Conservation (phyloP, 495 filamentous ascomycete genomes). For the Lasiosphaeria miniovina region DNA sequence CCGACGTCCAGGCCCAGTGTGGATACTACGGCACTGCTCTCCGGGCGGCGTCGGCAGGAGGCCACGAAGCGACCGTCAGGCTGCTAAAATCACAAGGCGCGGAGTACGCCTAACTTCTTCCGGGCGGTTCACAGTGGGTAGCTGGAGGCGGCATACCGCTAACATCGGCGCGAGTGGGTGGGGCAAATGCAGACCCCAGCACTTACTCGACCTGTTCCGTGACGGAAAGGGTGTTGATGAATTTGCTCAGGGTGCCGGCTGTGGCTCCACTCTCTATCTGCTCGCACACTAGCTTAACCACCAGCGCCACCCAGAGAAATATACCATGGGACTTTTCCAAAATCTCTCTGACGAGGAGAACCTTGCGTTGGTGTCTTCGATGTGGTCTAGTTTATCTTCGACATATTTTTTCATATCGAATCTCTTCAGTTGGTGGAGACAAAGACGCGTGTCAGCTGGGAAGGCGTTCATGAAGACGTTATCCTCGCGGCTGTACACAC, state of each 20-base stretch:
- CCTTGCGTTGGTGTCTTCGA: conserved; percentile 14
- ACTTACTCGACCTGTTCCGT: too few relatives aligned
- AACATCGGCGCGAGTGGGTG: too few relatives aligned
- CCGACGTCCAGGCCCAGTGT: too few relatives aligned
- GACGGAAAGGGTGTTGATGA: conserved; percentile 1
- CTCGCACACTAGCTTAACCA: conserved; percentile 8
- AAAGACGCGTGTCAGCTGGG: conserved; percentile 7
- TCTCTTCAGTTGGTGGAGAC: conserved; percentile 17
- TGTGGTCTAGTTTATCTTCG: conserved; percentile 23
- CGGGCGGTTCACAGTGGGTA: too few relatives aligned
- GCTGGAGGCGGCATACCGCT: too few relatives aligned
- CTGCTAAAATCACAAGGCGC: too few relatives aligned
- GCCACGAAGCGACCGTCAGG: too few relatives aligned
- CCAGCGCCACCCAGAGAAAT: conserved; percentile 19
- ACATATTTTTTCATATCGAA: conserved; percentile 18
- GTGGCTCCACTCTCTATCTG: conserved; percentile 8
- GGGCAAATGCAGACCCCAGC: too few relatives aligned
- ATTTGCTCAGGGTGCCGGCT: not conserved
- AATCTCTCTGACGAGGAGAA: not conserved
- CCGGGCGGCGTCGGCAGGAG: too few relatives aligned
- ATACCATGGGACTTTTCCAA: conserved; percentile 8
- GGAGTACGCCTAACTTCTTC: too few relatives aligned
- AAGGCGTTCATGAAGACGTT: conserved; percentile 37
- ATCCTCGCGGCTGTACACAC: conserved; percentile 43
- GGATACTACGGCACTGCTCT: too few relatives aligned